Evolutionary conservation across 805 yeast genomes (phyloP).

Genomic region (Pichia pseudocactophila): DNA sequence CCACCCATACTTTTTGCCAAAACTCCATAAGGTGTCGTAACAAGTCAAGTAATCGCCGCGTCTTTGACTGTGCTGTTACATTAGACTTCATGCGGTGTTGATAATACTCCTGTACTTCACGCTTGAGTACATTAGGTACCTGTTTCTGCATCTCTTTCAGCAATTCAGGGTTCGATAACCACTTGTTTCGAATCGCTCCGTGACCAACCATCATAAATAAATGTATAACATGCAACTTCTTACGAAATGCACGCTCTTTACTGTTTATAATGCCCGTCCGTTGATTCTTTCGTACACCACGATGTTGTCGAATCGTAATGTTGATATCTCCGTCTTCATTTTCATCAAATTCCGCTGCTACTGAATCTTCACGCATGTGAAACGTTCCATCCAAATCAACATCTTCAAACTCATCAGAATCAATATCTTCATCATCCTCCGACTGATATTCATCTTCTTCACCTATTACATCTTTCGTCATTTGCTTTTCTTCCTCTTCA

Average conservation of each 20-base stretch:
- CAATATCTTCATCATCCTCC: slow-evolving; percentile 28
- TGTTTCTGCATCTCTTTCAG: slow-evolving; percentile 32
- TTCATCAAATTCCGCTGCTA: background rate
- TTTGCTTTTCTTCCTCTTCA: background rate
- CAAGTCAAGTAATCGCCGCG: slow-evolving; percentile 70
- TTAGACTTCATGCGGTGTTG: slow-evolving; percentile 14
- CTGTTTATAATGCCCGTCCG: slow-evolving; percentile 32
- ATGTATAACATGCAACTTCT: slow-evolving; percentile 47
- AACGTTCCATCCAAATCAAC: slow-evolving; percentile 23
- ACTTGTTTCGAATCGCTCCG: slow-evolving; percentile 58
- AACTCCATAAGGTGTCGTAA: slow-evolving; percentile 54
- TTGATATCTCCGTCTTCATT: slow-evolving; percentile 16
- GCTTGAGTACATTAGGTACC: slow-evolving; percentile 39
- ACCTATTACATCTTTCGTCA: slow-evolving; percentile 9
- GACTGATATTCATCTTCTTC: slow-evolving; percentile 18
- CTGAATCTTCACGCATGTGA: background rate
- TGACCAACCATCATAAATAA: slow-evolving; percentile 55
- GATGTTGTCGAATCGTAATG: slow-evolving; percentile 15
- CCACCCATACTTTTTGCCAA: slow-evolving; percentile 37
- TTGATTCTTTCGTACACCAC: slow-evolving; percentile 19
- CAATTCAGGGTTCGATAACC: slow-evolving; percentile 53
- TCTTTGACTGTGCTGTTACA: slow-evolving; percentile 32
- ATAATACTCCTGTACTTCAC: slow-evolving; percentile 32
- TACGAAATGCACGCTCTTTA: slow-evolving; percentile 49
- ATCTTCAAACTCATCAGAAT: slow-evolving; percentile 34